phyloP scores from a whole-genome alignment of 768 basidiomycete genomes.

The Sporobolomyces roseus region DNA sequence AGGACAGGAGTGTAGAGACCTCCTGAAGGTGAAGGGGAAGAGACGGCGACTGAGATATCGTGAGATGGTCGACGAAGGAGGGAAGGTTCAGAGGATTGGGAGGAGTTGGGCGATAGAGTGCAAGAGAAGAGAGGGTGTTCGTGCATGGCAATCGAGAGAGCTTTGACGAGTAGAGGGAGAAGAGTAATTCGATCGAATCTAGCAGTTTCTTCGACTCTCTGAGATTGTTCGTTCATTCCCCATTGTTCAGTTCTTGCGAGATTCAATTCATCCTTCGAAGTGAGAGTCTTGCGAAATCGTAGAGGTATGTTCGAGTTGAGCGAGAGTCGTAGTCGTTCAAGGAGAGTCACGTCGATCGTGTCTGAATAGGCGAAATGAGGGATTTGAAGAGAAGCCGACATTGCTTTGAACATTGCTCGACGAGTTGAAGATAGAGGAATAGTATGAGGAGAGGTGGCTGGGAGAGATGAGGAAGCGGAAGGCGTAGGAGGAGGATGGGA shows the following conservation, averaged over 20 bases:
- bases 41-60: slow-evolving; percentile 75
- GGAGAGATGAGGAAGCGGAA: background rate
- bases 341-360: slow-evolving; percentile 39
- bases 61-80: slow-evolving; percentile 49
- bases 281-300: slow-evolving; percentile 16
- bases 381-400: slow-evolving; percentile 71
- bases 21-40: slow-evolving; percentile 58
- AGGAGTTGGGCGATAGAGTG: slow-evolving; percentile 53
- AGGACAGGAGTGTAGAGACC: slow-evolving; percentile 80
- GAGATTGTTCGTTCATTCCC: background rate
- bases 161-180: slow-evolving; percentile 78
- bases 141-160: slow-evolving; percentile 70
- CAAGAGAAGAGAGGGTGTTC: slow-evolving; percentile 81
- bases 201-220: background rate
- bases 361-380: slow-evolving; percentile 67
- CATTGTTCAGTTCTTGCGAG: slow-evolving; percentile 4
- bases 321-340: slow-evolving; percentile 33
- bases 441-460: background rate
- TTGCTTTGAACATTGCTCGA: slow-evolving; percentile 83
- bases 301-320: slow-evolving; percentile 31
- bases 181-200: slow-evolving; percentile 62
- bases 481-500: background rate
- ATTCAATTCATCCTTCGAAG: background rate
- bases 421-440: slow-evolving; percentile 63
- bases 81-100: slow-evolving; percentile 21